phyloP scores from a whole-genome alignment of 2,329 filamentous ascomycete genomes.

The Trichoderma sp. region DNA sequence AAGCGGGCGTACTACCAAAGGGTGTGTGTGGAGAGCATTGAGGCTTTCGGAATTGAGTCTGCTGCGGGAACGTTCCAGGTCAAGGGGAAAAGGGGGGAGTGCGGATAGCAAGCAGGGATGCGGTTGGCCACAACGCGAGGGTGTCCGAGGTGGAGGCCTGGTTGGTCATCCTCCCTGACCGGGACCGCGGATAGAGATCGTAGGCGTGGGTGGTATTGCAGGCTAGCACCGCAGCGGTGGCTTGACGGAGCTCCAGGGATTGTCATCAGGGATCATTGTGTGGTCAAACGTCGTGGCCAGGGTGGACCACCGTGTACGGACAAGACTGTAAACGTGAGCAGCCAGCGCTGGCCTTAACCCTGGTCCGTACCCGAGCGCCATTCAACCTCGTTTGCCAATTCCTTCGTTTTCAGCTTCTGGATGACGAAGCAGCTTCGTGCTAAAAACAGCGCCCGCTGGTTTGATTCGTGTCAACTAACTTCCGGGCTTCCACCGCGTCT shows the following conservation, averaged over 20 bases:
- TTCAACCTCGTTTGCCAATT: conserved; percentile 24
- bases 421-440: background rate
- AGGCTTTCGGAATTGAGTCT: conserved; percentile 4
- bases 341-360: conserved; percentile 12
- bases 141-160: conserved; percentile 12
- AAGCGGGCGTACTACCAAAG: conserved; percentile 16
- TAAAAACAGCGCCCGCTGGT: background rate
- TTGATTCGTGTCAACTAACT: background rate
- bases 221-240: conserved; percentile 15
- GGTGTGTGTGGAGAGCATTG: conserved; percentile 10
- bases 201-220: conserved; percentile 26
- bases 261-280: conserved; percentile 30
- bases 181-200: conserved; percentile 30
- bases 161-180: conserved; percentile 26
- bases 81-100: conserved; percentile 7
- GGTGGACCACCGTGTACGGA: conserved; percentile 29
- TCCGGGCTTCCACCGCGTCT: background rate
- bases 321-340: conserved; percentile 27
- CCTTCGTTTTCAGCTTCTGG: conserved; percentile 24
- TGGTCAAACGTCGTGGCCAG: conserved; percentile 30
- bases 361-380: conserved; percentile 22
- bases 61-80: conserved; percentile 1
- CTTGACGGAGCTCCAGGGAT: conserved; percentile 34
- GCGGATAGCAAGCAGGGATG: background rate
- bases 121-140: conserved; percentile 7